phyloP scores from a whole-genome alignment of 345 rosid species.

The Triadica sebifera region DNA sequence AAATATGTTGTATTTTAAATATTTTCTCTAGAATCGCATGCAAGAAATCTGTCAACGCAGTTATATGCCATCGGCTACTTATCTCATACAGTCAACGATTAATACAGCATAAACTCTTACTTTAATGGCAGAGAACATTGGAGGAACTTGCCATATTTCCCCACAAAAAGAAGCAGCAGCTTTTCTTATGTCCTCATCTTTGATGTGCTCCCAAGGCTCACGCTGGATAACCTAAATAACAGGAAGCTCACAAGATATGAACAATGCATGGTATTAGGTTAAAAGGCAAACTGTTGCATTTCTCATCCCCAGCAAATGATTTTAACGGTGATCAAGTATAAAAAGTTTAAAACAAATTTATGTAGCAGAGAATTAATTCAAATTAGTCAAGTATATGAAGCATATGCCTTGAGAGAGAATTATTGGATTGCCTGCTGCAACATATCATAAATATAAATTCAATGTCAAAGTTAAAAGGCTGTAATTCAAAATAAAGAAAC shows the following conservation, averaged over 20 bases:
- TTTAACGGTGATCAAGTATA: neutral
- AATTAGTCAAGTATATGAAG: neutral
- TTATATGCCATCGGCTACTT: neutral
- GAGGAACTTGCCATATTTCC: constrained; percentile 99
- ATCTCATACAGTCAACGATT: neutral
- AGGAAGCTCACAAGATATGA: neutral
- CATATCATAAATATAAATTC: neutral
- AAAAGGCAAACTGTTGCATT: neutral
- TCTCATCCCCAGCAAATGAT: neutral
- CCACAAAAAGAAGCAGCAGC: constrained; percentile 74
- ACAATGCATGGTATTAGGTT: neutral
- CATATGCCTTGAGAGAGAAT: neutral
- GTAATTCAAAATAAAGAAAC: constrained; percentile 19
- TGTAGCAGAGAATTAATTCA: neutral
- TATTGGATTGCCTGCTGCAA: neutral
- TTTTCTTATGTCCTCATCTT: constrained; percentile 75
- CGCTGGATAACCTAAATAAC: constrained; percentile 74
- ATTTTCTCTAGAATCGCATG: neutral
- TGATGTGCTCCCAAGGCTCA: constrained; percentile 96
- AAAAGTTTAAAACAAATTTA: neutral
- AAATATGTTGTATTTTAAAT: neutral
- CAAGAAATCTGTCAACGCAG: neutral
- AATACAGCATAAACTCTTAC: constrained; percentile 41
- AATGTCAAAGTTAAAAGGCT: neutral
- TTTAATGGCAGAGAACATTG: constrained; percentile 98